A percentile compares a stretch with the other conserved stretches of the same genome.
phyloP scores from a whole-genome alignment of 495 filamentous ascomycete genomes.

The Neurospora sp. region DNA sequence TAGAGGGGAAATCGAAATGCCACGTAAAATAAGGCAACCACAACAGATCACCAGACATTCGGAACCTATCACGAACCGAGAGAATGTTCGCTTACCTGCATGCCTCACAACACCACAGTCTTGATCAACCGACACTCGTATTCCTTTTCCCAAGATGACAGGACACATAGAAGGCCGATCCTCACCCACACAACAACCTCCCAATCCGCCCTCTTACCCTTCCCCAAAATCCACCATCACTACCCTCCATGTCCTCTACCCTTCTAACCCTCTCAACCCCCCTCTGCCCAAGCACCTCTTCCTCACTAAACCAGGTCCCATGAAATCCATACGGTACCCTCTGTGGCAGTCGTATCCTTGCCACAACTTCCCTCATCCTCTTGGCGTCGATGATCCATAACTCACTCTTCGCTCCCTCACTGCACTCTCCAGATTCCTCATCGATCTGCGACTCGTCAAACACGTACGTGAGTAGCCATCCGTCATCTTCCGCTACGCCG shows the following conservation, averaged over 20 bases:
- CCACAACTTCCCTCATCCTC: conserved; percentile 46
- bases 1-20: too few relatives aligned
- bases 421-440: conserved; percentile 27
- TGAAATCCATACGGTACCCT: conserved; percentile 59
- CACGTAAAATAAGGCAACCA: too few relatives aligned
- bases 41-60: too few relatives aligned
- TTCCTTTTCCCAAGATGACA: neutral
- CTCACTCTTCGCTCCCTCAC: conserved; percentile 37
- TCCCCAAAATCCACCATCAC: neutral
- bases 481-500: conserved; percentile 40
- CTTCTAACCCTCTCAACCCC: neutral
- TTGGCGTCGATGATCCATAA: conserved; percentile 57
- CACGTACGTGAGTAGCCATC: conserved; percentile 51
- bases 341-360: conserved; percentile 46
- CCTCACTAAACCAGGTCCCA: conserved; percentile 53
- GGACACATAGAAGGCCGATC: neutral
- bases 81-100: too few relatives aligned
- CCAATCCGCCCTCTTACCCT: neutral
- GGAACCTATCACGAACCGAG: too few relatives aligned
- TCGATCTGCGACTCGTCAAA: conserved; percentile 46
- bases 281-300: conserved; percentile 38
- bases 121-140: too few relatives aligned
- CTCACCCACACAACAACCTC: neutral
- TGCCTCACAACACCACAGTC: too few relatives aligned
- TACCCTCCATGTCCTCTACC: neutral